These are phyloP conservation scores for Fonsecaea erecta DNA, from an alignment of 2,329 filamentous ascomycete species.

Conservation along the genomic window DNA sequence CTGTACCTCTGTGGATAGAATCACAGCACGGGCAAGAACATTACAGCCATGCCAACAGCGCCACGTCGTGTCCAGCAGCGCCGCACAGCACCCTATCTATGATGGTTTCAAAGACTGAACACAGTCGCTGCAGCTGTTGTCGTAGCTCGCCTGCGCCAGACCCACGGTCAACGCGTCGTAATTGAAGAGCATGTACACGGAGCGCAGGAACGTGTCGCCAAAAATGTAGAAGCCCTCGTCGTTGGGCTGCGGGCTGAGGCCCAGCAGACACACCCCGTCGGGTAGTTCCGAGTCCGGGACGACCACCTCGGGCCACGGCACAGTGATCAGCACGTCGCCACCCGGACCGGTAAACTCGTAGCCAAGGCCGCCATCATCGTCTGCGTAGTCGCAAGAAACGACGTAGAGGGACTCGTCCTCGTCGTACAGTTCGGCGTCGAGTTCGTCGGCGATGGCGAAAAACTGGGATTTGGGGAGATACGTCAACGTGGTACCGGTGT, in stretches of 20 bases:
- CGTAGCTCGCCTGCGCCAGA: slow-evolving; percentile 12
- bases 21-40: no score
- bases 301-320: slow-evolving; percentile 8
- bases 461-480: slow-evolving; percentile 6
- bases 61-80: no score
- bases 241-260: background rate
- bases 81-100: background rate
- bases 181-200: slow-evolving; percentile 9
- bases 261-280: background rate
- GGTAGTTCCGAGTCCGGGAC: background rate
- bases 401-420: background rate
- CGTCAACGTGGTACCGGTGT: slow-evolving; percentile 8
- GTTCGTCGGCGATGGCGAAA: background rate
- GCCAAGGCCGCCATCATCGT: background rate
- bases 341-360: background rate
- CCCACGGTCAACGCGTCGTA: background rate
- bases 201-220: slow-evolving; percentile 14
- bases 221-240: slow-evolving; percentile 3
- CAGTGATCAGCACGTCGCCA: slow-evolving; percentile 1
- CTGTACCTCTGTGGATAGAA: no score
- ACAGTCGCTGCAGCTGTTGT: slow-evolving; percentile 5
- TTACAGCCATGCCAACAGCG: no score
- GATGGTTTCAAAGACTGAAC: background rate
- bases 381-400: slow-evolving; percentile 7
- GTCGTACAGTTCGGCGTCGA: background rate